A percentile compares a stretch with the other conserved stretches of the same genome.
These are phyloP conservation scores for Boletus rubroflammeus DNA, from an alignment of 768 basidiomycete genomes.

Conservation along the genomic window DNA sequence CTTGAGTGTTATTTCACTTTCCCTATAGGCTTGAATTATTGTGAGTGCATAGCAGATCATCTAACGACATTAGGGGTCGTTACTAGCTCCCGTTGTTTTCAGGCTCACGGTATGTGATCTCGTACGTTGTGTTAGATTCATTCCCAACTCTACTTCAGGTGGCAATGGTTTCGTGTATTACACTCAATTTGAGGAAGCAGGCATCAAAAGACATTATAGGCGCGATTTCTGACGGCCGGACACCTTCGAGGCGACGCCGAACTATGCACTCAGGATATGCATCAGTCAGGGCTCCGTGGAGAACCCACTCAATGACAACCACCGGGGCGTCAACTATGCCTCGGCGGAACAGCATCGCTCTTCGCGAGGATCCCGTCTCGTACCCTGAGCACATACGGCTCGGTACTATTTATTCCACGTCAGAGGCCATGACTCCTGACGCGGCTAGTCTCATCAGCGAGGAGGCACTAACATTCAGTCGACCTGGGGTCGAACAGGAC, in stretches of 20 bases:
- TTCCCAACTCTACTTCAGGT: conserved; percentile 33
- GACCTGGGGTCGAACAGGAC: background rate
- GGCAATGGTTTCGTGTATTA: conserved; percentile 68
- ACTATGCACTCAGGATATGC: background rate
- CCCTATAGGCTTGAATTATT: conserved; percentile 37
- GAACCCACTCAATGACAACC: background rate
- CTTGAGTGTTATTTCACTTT: background rate
- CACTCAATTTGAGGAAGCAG: conserved; percentile 52
- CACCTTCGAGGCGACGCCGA: background rate
- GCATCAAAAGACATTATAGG: background rate
- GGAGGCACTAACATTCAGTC: background rate
- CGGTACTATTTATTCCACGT: background rate
- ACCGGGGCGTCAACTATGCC: background rate
- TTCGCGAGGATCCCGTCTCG: background rate
- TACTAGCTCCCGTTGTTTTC: conserved; percentile 31
- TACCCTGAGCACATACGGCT: background rate
- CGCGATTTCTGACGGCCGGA: background rate
- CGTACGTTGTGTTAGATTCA: background rate
- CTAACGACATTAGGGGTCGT: conserved; percentile 24
- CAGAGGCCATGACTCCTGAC: background rate
- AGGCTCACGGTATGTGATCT: conserved; percentile 13
- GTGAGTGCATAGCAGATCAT: conserved; percentile 23
- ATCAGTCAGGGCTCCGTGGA: background rate
- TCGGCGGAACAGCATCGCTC: background rate
- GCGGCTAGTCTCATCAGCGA: background rate